These are phyloP conservation scores for Penicillium sp. DNA, from an alignment of 2,329 filamentous ascomycete species.

Conservation along the genomic window DNA sequence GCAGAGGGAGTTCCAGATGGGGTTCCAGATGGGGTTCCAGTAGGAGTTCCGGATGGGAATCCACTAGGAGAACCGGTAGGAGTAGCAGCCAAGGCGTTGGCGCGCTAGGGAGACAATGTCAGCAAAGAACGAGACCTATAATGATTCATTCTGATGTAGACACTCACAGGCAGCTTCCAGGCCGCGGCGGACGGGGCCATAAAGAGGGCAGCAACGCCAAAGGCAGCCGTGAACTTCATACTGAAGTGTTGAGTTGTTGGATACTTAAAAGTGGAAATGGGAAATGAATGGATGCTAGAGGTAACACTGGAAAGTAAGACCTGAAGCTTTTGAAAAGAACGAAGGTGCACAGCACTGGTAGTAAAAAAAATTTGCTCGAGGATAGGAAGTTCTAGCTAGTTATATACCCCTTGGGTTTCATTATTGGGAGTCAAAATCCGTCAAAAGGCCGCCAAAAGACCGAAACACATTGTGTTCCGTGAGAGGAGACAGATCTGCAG, in stretches of 20 bases:
- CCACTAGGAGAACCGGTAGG: conserved; percentile 5
- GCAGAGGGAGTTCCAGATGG: neutral
- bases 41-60: conserved; percentile 2
- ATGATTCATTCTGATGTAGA: neutral
- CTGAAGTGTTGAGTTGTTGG: conserved; percentile 9
- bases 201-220: conserved; percentile 23
- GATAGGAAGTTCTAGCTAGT: neutral
- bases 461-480: neutral
- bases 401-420: conserved; percentile 15
- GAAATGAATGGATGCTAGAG: conserved; percentile 14
- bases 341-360: conserved; percentile 27
- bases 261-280: neutral
- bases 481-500: conserved; percentile 2
- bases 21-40: neutral
- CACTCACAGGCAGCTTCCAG: conserved; percentile 14
- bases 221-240: conserved; percentile 28
- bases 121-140: neutral
- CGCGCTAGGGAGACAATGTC: conserved; percentile 2
- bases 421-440: neutral
- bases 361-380: conserved; percentile 8
- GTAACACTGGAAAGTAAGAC: conserved; percentile 11
- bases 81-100: conserved; percentile 4
- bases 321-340: conserved; percentile 14
- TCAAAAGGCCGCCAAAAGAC: neutral
- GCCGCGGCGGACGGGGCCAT: conserved; percentile 21